Conservation (phyloP, 495 filamentous ascomycete species). For the Penicillium ochrochloron region DNA sequence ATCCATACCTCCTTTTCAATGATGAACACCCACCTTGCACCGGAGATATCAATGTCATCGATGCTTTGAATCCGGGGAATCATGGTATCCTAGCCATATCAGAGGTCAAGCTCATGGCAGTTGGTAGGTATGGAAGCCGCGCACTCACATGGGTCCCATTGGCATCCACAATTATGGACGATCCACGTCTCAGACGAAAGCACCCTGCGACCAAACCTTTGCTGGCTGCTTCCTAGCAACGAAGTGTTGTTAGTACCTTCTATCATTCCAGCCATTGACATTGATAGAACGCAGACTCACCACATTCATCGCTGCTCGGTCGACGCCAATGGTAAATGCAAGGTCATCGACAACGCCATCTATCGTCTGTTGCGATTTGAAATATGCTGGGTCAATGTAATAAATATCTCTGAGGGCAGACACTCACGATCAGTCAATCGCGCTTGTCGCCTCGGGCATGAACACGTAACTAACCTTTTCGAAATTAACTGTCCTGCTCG, state of each 20-base stretch:
- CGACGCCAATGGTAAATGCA: conserved; percentile 66
- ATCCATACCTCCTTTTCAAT: conserved; percentile 85
- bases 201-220: conserved; percentile 72
- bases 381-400: conserved; percentile 82
- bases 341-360: conserved; percentile 83
- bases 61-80: conserved; percentile 65
- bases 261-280: too few relatives aligned
- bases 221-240: conserved; percentile 57
- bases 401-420: conserved; percentile 75
- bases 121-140: not conserved
- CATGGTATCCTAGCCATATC: conserved; percentile 60
- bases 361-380: conserved; percentile 74
- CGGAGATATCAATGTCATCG: conserved; percentile 55
- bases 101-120: conserved; percentile 1
- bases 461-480: conserved; percentile 63
- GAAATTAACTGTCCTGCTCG: conserved; percentile 66
- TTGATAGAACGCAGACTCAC: conserved; percentile 50
- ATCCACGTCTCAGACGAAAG: conserved; percentile 44
- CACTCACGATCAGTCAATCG: not conserved
- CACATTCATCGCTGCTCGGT: conserved; percentile 43
- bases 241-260: not conserved
- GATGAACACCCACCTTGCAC: conserved; percentile 73
- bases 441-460: too few relatives aligned
- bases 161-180: conserved; percentile 29
- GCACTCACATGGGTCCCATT: conserved; percentile 22